phyloP scores from a whole-genome alignment of 345 rosid species.

The Gossypioides kirkii region DNA sequence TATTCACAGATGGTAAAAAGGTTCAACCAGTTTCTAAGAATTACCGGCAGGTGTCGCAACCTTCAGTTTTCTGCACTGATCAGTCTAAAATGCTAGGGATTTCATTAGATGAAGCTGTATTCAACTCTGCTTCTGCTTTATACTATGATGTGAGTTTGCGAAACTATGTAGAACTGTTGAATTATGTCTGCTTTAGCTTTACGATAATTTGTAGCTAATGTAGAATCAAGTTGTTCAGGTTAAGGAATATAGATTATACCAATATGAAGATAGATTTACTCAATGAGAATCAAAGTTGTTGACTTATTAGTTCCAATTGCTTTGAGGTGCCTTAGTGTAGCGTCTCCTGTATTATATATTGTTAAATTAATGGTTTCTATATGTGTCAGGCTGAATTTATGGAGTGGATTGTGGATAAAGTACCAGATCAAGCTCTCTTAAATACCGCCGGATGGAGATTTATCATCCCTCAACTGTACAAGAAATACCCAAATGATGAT shows the following conservation, averaged over 20 bases:
- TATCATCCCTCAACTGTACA: conserved; percentile 85
- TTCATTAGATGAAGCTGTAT: conserved; percentile 77
- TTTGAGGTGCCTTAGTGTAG: neutral
- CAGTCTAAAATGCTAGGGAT: conserved; percentile 84
- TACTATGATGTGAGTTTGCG: conserved; percentile 75
- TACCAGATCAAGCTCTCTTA: conserved; percentile 80
- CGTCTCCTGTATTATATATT: conserved; percentile 12
- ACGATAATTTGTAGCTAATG: neutral
- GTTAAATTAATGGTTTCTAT: conserved; percentile 16
- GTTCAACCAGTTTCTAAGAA: conserved; percentile 20
- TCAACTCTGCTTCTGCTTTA: conserved; percentile 80
- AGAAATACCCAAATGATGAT: conserved; percentile 79
- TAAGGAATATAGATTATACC: neutral
- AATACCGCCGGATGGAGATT: conserved; percentile 94
- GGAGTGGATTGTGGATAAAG: conserved; percentile 86
- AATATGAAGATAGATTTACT: neutral
- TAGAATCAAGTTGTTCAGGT: neutral
- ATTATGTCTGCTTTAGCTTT: conserved; percentile 1
- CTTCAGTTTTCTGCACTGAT: conserved; percentile 51
- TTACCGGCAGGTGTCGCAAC: conserved; percentile 24
- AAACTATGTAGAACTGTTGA: neutral
- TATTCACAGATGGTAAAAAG: conserved; percentile 49
- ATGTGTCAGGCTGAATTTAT: conserved; percentile 73
- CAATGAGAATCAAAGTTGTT: neutral
- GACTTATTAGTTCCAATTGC: neutral